A percentile compares a stretch with the other conserved stretches of the same genome.
Conservation (phyloP, 1,139 yeast species). For the Debaryomyces singareniensis region DNA sequence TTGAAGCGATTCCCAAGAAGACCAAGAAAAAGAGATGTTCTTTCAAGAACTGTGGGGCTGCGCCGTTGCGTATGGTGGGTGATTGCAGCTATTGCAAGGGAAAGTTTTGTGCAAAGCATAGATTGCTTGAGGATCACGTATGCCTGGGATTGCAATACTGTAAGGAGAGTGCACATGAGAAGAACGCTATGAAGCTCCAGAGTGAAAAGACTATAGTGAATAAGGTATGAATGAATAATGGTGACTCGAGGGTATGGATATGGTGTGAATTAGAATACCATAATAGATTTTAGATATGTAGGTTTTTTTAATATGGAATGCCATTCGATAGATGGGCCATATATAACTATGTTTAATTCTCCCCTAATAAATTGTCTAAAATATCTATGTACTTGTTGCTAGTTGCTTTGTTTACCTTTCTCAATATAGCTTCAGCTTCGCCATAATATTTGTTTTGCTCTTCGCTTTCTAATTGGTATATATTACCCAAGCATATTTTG, state of each 20-base stretch:
- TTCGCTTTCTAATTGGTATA: constrained; percentile 55
- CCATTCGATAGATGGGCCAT: no score
- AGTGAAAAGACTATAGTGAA: constrained; percentile 38
- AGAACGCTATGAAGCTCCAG: constrained; percentile 32
- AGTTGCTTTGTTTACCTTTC: constrained; percentile 67
- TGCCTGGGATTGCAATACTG: constrained; percentile 76
- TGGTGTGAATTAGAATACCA: no score
- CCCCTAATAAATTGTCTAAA: constrained; percentile 33
- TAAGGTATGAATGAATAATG: constrained; percentile 21
- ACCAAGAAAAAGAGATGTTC: constrained; percentile 55
- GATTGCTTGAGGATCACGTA: constrained; percentile 78
- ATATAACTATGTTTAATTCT: background rate
- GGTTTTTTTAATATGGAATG: no score
- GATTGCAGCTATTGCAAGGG: constrained; percentile 85
- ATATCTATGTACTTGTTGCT: constrained; percentile 66
- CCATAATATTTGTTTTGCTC: constrained; percentile 61
- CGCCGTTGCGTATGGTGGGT: constrained; percentile 79
- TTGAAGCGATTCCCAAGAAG: constrained; percentile 23
- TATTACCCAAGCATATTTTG: constrained; percentile 68
- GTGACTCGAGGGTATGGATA: no score
- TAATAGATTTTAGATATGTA: no score
- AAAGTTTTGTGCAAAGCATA: constrained; percentile 80
- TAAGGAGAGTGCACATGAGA: constrained; percentile 69
- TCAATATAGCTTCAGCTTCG: constrained; percentile 59
- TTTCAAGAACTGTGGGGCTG: constrained; percentile 53